A percentile compares a stretch with the other conserved stretches of the same genome.
phyloP scores from a whole-genome alignment of 192 early-diverging fungal genomes.

The Geranomyces variabilis region DNA sequence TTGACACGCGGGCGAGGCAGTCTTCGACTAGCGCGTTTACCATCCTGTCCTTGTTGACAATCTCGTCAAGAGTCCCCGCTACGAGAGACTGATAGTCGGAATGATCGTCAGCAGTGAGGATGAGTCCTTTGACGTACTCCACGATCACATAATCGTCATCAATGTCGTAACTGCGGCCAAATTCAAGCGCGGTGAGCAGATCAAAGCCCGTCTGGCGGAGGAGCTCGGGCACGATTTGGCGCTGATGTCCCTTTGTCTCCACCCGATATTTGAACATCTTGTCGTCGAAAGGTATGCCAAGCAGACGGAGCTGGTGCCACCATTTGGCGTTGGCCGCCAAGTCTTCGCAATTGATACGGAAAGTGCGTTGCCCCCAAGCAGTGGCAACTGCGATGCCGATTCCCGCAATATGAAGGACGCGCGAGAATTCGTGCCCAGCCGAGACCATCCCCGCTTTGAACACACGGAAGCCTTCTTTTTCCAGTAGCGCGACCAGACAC shows the following conservation, averaged over 20 bases:
- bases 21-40: slow-evolving; percentile 50
- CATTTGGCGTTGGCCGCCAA: slow-evolving; percentile 66
- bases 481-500: slow-evolving; percentile 43
- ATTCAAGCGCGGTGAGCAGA: slow-evolving; percentile 64
- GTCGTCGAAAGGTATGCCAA: slow-evolving; percentile 66
- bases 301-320: slow-evolving; percentile 66
- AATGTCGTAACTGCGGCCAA: slow-evolving; percentile 64
- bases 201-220: slow-evolving; percentile 65
- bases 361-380: slow-evolving; percentile 68
- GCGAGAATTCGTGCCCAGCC: slow-evolving; percentile 45
- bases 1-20: slow-evolving; percentile 48
- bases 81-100: slow-evolving; percentile 43
- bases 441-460: slow-evolving; percentile 47
- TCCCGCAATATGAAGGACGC: slow-evolving; percentile 51
- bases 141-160: slow-evolving; percentile 54
- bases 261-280: slow-evolving; percentile 48
- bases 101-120: slow-evolving; percentile 38
- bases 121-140: slow-evolving; percentile 52
- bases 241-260: slow-evolving; percentile 53
- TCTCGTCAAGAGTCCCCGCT: slow-evolving; percentile 52
- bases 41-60: slow-evolving; percentile 62
- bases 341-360: slow-evolving; percentile 61
- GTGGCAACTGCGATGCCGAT: slow-evolving; percentile 61
- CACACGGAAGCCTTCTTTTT: slow-evolving; percentile 34
- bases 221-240: slow-evolving; percentile 58